Evolutionary conservation across 2,329 filamentous ascomycete species (phyloP), one percentile per base, ranked within the genome.

Genomic region (Colletotrichum noveboracense): DNA sequence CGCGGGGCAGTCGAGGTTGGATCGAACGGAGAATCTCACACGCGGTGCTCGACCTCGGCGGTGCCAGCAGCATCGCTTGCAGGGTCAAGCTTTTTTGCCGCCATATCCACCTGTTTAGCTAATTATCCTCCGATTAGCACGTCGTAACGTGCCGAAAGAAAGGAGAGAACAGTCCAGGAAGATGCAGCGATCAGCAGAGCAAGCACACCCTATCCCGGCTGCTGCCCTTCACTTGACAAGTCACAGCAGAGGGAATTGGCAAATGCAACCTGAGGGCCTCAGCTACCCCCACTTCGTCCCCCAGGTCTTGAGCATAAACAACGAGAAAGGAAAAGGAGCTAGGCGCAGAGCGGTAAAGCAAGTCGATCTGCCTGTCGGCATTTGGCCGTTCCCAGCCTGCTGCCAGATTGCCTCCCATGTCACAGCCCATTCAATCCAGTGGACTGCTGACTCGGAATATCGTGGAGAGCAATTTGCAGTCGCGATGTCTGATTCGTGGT

Each of bases 291-390:
- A 75, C 68, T 66, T 75, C 55, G 55, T 30, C 62, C 58, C 61
- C 67, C 30, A 58, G 52, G 36, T 75, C 43, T 66, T 58, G 69
- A 72, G 56, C 62, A 58, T 66, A 38, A 58, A 38, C 32, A 43
- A 14, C 16, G 43, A 74, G 56, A 38, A 70, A 13, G 28, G 36
- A 74, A 70, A 69, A 12, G 62, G 56, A 71, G 65, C 76, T 78
- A 78, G 61, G 71, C 76, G 58, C 48, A 71, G 76, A 77, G 71
- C 69, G 79, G 77, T 70, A 79, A 78, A 78, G 79, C 71, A 77
- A 56, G 77, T 64, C 71, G 78, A 79, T 80, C 78, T 66, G 58
- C 48, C 61, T 71, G 66, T 75, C 77, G 77, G 77, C 77, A 78
- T 73, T 78, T 78, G 77, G 55, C 67, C 73, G 70, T 66, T 69